phyloP scores from a whole-genome alignment of 2,329 filamentous ascomycete species.

The Fusarium sp. region DNA sequence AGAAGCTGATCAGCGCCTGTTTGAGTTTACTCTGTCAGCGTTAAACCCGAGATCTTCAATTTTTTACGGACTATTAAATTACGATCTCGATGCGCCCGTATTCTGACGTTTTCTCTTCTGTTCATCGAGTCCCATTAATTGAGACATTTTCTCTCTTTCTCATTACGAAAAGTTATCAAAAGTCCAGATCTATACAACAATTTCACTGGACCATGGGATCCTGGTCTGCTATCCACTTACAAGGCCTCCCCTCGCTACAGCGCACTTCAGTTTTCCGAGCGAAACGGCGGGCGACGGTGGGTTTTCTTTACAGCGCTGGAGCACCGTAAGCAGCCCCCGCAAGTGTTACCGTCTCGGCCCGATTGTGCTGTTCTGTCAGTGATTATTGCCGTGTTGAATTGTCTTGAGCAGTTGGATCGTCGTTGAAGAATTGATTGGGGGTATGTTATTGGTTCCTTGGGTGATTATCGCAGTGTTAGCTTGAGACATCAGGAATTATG shows the following conservation, averaged over 20 bases:
- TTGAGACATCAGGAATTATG: neutral
- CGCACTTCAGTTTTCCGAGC: neutral
- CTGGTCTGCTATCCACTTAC: conserved; percentile 2
- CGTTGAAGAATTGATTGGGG: neutral
- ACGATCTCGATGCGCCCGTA: neutral
- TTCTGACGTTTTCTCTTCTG: neutral
- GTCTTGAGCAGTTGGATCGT: neutral
- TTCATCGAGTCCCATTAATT: neutral
- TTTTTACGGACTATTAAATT: neutral
- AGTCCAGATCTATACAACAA: neutral
- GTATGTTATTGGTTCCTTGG: neutral
- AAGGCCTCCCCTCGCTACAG: neutral
- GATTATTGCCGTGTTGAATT: neutral
- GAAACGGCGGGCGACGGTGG: conserved; percentile 8
- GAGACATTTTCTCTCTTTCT: conserved; percentile 1
- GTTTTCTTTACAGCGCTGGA: neutral
- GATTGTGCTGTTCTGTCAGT: neutral
- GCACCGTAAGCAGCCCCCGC: neutral
- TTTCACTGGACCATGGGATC: conserved; percentile 12
- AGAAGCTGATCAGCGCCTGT: neutral
- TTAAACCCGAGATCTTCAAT: neutral
- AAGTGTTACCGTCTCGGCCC: neutral
- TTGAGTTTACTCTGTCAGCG: neutral
- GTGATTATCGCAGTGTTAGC: neutral
- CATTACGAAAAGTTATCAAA: neutral